Evolutionary conservation across 1,139 yeast species (phyloP), one percentile per base, ranked within the genome.

Genomic region (Kodamaea suecica): DNA sequence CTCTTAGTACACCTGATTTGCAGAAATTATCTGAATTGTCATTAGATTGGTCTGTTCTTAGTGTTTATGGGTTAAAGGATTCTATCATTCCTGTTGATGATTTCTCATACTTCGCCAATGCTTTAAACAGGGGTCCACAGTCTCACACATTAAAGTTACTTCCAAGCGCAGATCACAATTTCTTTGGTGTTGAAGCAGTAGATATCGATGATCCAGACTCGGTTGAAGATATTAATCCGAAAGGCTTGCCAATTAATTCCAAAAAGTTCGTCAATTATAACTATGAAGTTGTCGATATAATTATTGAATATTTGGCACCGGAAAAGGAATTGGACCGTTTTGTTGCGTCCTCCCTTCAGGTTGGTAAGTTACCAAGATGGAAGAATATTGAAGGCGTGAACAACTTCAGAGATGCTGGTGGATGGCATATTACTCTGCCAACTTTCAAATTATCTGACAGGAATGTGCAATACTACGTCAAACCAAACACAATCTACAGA

Each of bases 321-420:
- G 70, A 63, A 4, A 62, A 64, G 7, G 82, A 80, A 44, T 58
- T 76, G 24, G 51, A 55, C 11, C 61, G 94, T 38, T 84, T 81
- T 49, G 63, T 66, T 41, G 51, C 59, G 5, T 43, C 58, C 2
- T 61, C 68, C 27, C 40, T 49, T 16, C 53, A 48, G 14, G 62
- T 80, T 8, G 72, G 73, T 1, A 54, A 53, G 15, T 53, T 63
- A 13, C 55, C 76, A 3, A 62, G 86, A 36, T 81, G 85, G 83
- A 77, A 77, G 43, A 41, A 57, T 1, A 70, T 83, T 28, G 86
- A 78, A 24, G 92, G 94, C 0, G 75, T 84, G 9, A 57, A 70
- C 35, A 86, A 87, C 50, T 81, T 85, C 49, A 70, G 96, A 45
- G 95, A 86, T 50, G 55, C 81, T 39, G 96, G 95, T 1, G 95